Evolutionary conservation across 257 asterid genomes (phyloP).

Genomic region (Fraxinus pennsylvanica): DNA sequence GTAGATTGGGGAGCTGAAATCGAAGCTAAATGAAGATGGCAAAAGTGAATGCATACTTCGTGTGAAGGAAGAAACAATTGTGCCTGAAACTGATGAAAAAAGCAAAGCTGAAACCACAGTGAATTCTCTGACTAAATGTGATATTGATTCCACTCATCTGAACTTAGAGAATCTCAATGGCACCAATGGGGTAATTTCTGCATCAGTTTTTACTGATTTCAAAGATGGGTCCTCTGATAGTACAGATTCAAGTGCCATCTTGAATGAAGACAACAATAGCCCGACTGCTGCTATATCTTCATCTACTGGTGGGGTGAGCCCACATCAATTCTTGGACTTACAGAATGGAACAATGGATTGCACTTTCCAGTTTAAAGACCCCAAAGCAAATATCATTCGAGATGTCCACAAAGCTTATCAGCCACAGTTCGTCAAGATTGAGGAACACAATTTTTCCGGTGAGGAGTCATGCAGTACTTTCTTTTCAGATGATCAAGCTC

Average conservation of each 20-base stretch:
- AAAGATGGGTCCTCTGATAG: slow-evolving; percentile 79
- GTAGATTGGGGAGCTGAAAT: slow-evolving; percentile 67
- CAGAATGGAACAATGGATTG: slow-evolving; percentile 31
- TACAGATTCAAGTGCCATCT: slow-evolving; percentile 76
- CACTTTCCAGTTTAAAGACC: slow-evolving; percentile 24
- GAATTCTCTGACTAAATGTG: slow-evolving; percentile 22
- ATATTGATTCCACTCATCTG: slow-evolving; percentile 37
- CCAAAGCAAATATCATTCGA: slow-evolving; percentile 30
- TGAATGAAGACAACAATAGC: slow-evolving; percentile 62
- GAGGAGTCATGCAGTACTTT: slow-evolving; percentile 77
- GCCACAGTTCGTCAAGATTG: slow-evolving; percentile 70
- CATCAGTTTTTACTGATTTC: slow-evolving; percentile 42
- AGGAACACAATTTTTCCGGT: slow-evolving; percentile 75
- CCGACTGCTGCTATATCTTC: slow-evolving; percentile 59
- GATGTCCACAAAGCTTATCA: slow-evolving; percentile 45
- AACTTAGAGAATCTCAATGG: slow-evolving; percentile 40
- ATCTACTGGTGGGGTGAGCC: slow-evolving; percentile 34
- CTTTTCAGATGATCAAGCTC: slow-evolving; percentile 83
- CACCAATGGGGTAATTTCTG: slow-evolving; percentile 28
- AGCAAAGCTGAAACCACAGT: slow-evolving; percentile 17
- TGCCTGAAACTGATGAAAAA: slow-evolving; percentile 49
- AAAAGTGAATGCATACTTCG: slow-evolving; percentile 34
- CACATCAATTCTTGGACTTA: slow-evolving; percentile 39
- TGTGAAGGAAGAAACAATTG: slow-evolving; percentile 57
- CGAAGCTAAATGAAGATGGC: slow-evolving; percentile 46